These are phyloP conservation scores for Diaporthe capsici DNA, from an alignment of 2,329 filamentous ascomycete genomes.

Conservation along the genomic window DNA sequence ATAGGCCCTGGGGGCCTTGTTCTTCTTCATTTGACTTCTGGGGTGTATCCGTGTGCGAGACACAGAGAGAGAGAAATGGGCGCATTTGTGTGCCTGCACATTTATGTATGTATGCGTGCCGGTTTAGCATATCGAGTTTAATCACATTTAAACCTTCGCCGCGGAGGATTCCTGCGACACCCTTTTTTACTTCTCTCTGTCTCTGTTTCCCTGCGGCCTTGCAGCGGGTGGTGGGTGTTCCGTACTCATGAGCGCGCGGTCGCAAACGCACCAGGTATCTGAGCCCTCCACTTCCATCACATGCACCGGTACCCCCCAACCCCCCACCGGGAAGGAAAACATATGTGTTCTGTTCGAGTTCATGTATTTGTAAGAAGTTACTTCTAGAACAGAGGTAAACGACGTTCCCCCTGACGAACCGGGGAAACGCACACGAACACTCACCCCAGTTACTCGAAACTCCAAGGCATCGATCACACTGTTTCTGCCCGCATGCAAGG, in stretches of 20 bases:
- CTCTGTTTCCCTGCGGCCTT: not conserved
- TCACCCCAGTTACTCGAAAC: too few species aligned
- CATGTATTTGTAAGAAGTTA: not conserved
- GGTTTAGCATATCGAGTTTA: constrained; percentile 27
- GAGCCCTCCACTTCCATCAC: not conserved
- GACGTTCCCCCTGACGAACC: too few species aligned
- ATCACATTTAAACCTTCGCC: constrained; percentile 12
- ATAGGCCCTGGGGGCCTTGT: not conserved
- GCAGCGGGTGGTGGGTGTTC: not conserved
- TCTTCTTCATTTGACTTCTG: constrained; percentile 17
- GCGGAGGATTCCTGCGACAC: constrained; percentile 19
- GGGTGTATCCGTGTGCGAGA: not conserved
- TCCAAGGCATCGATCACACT: too few species aligned
- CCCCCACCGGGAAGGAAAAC: not conserved
- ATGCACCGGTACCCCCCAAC: too few species aligned
- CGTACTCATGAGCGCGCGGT: not conserved
- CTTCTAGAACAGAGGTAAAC: not conserved
- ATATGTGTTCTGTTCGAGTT: not conserved
- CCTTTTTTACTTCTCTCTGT: not conserved
- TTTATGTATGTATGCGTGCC: not conserved
- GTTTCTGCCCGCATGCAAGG: too few species aligned
- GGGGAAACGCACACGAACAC: too few species aligned
- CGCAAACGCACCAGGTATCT: not conserved
- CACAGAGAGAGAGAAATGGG: not conserved
- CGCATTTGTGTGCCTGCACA: not conserved